Base-by-base conservation (phyloP, 768 basidiomycete genomes). In the Phlebiopsis gigantea region DNA sequence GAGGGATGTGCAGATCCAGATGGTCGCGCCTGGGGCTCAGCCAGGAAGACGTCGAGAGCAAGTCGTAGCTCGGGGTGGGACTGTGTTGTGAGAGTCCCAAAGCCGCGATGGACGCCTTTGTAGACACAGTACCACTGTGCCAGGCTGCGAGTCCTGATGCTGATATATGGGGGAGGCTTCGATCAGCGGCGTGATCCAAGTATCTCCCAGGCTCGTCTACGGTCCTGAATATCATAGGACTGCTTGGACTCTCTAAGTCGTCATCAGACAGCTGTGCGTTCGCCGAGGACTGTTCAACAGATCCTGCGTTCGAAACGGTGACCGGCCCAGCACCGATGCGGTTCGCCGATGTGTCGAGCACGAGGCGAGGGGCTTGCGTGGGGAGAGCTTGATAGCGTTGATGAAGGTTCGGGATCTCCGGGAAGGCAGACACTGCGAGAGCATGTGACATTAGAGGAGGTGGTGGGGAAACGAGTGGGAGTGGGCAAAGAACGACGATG, bases 61-160 rank as follows among this genome's bases (percentile, higher is more conserved):
- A 17, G 41, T 46, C 26, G 43, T 50, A 58, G 46, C 29, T 45
- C 15, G 56, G 56, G 39, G 48, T 39, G 22, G 60, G 60, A 28
- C 45, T 17, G 15, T 30, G 48, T 17, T 51, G 29, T 21, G 60
- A 61, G 56, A 61, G 51, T 7, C 56, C 57, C 25, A 58, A 34
- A 15, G 21, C 24, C 14, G 57, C 60, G 29, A 61, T 61, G 48
- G 52, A 55, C 17, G 53, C 52, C 57, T 57, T 61, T 61, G 60
- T 57, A 61, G 55, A 56, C 9, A 22, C 28, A 28, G 55, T 25
- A 22, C 34, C 9, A 21, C 22, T 19, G 44, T 25, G n/a, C 21
- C 28, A n/a, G 30, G 46, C 22, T 9, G 30, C 39, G 6, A 28
- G 46, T n/a, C 19, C n/a, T 49, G 58, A 55, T 54, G 53, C 4